Conservation (phyloP, 2,329 filamentous ascomycete species). For the Phoma sp. region DNA sequence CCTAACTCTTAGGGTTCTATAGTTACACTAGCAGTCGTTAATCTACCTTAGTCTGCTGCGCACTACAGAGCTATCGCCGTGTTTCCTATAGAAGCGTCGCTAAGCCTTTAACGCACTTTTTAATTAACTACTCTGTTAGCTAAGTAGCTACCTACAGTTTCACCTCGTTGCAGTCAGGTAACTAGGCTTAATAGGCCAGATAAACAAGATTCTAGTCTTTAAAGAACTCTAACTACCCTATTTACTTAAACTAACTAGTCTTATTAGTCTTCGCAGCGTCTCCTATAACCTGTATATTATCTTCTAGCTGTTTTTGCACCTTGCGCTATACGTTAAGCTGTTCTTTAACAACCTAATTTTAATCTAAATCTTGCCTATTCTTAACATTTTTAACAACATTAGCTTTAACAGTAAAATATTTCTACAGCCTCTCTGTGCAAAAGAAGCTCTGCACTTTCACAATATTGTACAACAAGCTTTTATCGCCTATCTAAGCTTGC, state of each 20-base stretch:
- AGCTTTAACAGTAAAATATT: not conserved
- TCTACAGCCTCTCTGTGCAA: not conserved
- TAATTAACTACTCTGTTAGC: not conserved
- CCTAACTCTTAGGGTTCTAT: not conserved
- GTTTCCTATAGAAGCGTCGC: not conserved
- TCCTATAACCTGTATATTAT: not conserved
- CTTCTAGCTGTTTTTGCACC: not conserved
- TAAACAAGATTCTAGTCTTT: not conserved
- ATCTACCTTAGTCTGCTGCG: not conserved
- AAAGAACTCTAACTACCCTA: not conserved
- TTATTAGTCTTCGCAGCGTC: not conserved
- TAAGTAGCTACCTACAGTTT: not conserved
- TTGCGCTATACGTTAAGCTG: not conserved
- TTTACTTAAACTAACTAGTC: not conserved
- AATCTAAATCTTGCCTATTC: not conserved
- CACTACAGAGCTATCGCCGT: not conserved
- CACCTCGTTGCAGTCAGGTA: not conserved
- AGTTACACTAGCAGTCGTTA: not conserved
- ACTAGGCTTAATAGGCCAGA: not conserved
- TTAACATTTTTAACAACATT: too few species aligned
- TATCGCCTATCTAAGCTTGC: not conserved
- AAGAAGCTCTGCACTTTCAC: not conserved
- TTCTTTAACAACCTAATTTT: too few species aligned
- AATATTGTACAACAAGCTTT: not conserved
- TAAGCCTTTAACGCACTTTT: not conserved